phyloP scores from a whole-genome alignment of 1,284 basidiomycete species.

The Apiotrichum laibachii region DNA sequence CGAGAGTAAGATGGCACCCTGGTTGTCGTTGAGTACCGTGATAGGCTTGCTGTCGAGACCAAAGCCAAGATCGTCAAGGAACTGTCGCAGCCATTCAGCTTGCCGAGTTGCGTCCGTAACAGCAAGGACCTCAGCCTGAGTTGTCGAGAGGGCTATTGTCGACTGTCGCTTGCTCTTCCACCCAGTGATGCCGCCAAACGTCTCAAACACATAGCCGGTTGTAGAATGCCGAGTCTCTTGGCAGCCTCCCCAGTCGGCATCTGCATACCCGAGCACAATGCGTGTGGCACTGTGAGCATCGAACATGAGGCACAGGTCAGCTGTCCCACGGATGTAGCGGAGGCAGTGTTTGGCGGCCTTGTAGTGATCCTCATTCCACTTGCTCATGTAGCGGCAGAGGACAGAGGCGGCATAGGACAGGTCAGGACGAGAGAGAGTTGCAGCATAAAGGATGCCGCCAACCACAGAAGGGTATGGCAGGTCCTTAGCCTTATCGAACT shows the following conservation, averaged over 20 bases:
- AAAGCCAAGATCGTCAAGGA: conserved; percentile 1
- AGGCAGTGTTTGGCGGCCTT: conserved; percentile 29
- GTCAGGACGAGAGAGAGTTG: conserved; percentile 29
- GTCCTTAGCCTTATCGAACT: too few species aligned
- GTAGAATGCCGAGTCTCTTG: conserved; percentile 28
- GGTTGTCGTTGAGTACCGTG: background rate
- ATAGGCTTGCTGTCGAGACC: too few species aligned
- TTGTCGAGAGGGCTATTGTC: conserved; percentile 26
- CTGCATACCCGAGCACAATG: conserved; percentile 16
- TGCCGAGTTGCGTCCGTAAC: conserved; percentile 16
- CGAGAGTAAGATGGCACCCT: background rate
- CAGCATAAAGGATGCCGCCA: conserved; percentile 18
- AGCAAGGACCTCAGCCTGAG: conserved; percentile 26
- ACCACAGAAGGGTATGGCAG: background rate
- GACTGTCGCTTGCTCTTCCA: conserved; percentile 29
- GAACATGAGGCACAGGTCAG: conserved; percentile 15
- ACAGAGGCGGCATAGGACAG: conserved; percentile 21
- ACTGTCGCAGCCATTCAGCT: conserved; percentile 11
- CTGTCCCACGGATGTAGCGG: conserved; percentile 23
- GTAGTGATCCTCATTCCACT: conserved; percentile 24
- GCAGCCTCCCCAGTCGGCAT: conserved; percentile 28
- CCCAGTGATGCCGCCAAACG: conserved; percentile 20
- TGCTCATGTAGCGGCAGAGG: conserved; percentile 23
- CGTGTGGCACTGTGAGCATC: background rate
- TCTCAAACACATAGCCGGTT: conserved; percentile 30